phyloP scores from a whole-genome alignment of 257 asterid species.

The Coffea canephora region DNA sequence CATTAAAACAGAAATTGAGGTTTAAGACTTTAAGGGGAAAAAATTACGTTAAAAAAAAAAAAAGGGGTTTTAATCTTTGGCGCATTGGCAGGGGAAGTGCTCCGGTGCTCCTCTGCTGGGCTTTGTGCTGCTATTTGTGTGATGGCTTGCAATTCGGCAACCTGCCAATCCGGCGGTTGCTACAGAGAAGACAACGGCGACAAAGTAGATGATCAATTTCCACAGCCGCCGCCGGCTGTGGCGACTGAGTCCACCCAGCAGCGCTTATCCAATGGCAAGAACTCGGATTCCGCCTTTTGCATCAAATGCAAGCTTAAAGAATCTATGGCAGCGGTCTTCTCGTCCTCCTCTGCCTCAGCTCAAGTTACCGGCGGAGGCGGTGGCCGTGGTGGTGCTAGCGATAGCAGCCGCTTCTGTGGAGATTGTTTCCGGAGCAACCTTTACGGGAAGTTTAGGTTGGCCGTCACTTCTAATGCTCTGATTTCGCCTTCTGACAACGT shows the following conservation, averaged over 20 bases:
- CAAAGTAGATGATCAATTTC: conserved; percentile 6
- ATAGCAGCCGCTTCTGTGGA: conserved; percentile 55
- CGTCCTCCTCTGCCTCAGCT: conserved; percentile 28
- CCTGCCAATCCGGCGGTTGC: conserved; percentile 78
- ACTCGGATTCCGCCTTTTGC: conserved; percentile 34
- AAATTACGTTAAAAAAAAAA: too few species aligned
- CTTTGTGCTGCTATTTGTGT: neutral
- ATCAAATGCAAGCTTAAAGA: conserved; percentile 61
- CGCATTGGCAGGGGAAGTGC: neutral
- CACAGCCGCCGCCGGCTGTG: neutral
- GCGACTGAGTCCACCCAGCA: neutral
- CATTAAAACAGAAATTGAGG: too few species aligned
- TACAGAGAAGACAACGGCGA: conserved; percentile 28
- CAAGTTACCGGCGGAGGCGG: conserved; percentile 28
- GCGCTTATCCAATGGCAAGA: conserved; percentile 22
- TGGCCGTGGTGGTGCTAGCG: conserved; percentile 17
- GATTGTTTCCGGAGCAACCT: conserved; percentile 77
- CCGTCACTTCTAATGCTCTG: conserved; percentile 80
- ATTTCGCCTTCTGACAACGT: conserved; percentile 80
- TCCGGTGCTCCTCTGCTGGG: neutral
- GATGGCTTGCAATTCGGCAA: conserved; percentile 69
- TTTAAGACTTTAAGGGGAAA: too few species aligned
- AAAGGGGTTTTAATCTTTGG: too few species aligned
- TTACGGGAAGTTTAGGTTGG: conserved; percentile 75
- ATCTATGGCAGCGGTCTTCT: conserved; percentile 36